Evolutionary conservation across 371 early-diverging fungal species (phyloP).

Genomic region (Capniomyces stellatus): DNA sequence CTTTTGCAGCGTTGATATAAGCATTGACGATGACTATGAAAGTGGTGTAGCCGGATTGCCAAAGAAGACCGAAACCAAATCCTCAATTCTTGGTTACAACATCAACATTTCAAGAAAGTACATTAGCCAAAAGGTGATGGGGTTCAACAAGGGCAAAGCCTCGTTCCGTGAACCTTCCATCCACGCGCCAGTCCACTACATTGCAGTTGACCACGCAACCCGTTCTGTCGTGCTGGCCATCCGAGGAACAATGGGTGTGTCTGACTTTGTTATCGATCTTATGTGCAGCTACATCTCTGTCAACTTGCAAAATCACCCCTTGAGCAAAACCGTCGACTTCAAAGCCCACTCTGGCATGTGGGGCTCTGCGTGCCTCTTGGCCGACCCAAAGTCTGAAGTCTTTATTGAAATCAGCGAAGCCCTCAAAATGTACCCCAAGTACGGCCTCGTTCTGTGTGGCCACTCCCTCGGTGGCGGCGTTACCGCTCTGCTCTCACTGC

Average conservation of each 20-base stretch:
- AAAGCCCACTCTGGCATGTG: slow-evolving; percentile 61
- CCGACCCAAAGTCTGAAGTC: slow-evolving; percentile 40
- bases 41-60: no score
- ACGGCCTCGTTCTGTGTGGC: slow-evolving; percentile 60
- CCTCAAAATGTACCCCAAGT: slow-evolving; percentile 38
- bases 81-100: background rate
- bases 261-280: slow-evolving; percentile 72
- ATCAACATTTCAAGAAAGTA: no score
- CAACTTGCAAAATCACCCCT: slow-evolving; percentile 24
- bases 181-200: slow-evolving; percentile 64
- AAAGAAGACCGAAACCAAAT: background rate
- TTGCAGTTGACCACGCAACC: slow-evolving; percentile 58
- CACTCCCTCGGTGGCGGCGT: slow-evolving; percentile 72
- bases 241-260: slow-evolving; percentile 76
- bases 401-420: slow-evolving; percentile 43
- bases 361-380: slow-evolving; percentile 46
- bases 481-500: slow-evolving; percentile 39
- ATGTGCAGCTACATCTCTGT: slow-evolving; percentile 61
- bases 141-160: background rate
- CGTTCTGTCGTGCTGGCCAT: slow-evolving; percentile 63
- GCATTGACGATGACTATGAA: no score
- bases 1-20: no score
- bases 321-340: slow-evolving; percentile 15
- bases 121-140: background rate
- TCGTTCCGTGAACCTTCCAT: slow-evolving; percentile 35